Base-by-base conservation (phyloP, 352 stramenopile genomes). In the Elongisporangium senticosum region DNA sequence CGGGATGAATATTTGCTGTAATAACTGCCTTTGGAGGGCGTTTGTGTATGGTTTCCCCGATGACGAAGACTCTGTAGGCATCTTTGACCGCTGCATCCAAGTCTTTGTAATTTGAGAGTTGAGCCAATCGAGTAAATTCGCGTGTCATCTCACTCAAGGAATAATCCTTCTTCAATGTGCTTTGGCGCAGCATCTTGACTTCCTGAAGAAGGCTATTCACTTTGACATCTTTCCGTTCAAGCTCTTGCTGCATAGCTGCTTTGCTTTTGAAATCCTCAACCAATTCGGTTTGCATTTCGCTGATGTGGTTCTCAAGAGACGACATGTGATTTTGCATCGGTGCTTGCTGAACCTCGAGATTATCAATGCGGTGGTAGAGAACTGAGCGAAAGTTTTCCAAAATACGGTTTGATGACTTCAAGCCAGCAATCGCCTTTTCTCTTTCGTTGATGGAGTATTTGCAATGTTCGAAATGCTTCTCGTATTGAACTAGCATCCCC, bases 321-420 rank as follows among this genome's bases (percentile, higher is more conserved):
- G 33, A 49, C 61, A 93, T 65, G 53, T 92, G 85, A 2, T 77
- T 62, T 51, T 82, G 70, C 77, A 94, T 87, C 2, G 85, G 85
- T 2, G 73, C 69, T 53, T 93, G 86, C 20, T 87, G 79, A 1
- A 72, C 77, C 63, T 93, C 78, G 4, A 94, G 67, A 6, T 77
- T 81, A 51, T 93, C 79, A 50, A 94, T 84, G 2, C 85, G 83
- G 58, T 91, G 67, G 47, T 87, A 74, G 14, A 94, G 55, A 24
- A 94, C 85, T 2, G 81, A 92, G 7, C 83, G 81, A 43, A 94
- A 94, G 61, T 87, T 95, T 53, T 95, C 85, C 1, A 93, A 67
- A 7, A 92, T 72, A 8, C 80, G 77, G 51, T 95, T 93, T 1
- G 78, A 84, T 6, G 83, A 86, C 63, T 89, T 86, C 0, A 95